phyloP scores from a whole-genome alignment of 768 basidiomycete genomes.

The Suillus clintonianus region DNA sequence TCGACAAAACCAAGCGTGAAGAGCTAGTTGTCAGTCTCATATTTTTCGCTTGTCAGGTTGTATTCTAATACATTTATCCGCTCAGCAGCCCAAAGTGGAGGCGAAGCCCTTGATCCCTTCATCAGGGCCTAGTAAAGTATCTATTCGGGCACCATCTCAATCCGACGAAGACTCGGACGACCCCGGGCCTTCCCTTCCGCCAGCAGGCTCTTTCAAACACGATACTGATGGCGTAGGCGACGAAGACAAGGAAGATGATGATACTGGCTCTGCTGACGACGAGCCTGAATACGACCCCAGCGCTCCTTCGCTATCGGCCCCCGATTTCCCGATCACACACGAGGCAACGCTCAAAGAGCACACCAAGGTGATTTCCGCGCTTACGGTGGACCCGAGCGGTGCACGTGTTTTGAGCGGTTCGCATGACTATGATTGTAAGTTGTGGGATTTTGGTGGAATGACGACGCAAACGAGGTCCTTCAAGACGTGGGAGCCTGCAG shows the following conservation, averaged over 20 bases:
- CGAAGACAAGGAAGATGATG: conserved; percentile 22
- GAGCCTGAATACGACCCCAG: conserved; percentile 62
- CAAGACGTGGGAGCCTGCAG: conserved; percentile 94
- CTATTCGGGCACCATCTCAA: conserved; percentile 19
- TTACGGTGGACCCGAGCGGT: conserved; percentile 92
- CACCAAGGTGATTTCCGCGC: conserved; percentile 90
- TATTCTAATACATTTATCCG: conserved; percentile 15
- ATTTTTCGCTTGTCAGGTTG: conserved; percentile 6
- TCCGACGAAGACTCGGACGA: conserved; percentile 24
- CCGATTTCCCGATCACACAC: conserved; percentile 83
- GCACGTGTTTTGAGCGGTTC: conserved; percentile 90
- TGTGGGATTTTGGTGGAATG: conserved; percentile 99
- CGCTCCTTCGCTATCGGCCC: conserved; percentile 40
- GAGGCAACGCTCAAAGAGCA: conserved; percentile 94
- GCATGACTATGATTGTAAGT: conserved; percentile 96
- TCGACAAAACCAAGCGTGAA: conserved; percentile 72
- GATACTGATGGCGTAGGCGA: conserved; percentile 24
- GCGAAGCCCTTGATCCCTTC: conserved; percentile 5
- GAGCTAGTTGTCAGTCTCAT: conserved; percentile 33
- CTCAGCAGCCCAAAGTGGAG: background rate
- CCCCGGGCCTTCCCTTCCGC: conserved; percentile 5
- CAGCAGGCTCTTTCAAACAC: conserved; percentile 12
- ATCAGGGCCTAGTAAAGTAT: conserved; percentile 16
- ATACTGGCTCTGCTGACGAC: conserved; percentile 21
- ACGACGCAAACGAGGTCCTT: conserved; percentile 87